These are phyloP conservation scores for Ascochyta viciae-villosae DNA, from an alignment of 2,329 filamentous ascomycete genomes.

Conservation along the genomic window DNA sequence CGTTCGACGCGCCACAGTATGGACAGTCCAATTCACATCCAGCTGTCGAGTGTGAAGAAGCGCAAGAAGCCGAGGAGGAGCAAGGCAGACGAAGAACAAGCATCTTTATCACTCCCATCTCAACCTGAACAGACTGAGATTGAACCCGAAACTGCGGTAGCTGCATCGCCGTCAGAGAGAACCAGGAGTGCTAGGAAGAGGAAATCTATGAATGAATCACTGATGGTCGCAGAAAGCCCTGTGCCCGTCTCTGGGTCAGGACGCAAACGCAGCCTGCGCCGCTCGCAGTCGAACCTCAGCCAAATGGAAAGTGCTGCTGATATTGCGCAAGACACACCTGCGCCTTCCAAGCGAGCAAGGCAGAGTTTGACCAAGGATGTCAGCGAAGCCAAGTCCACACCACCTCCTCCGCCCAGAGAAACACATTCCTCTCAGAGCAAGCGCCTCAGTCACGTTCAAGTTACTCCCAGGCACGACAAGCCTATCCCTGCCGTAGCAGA, in stretches of 20 bases:
- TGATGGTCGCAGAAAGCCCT: slow-evolving; percentile 4
- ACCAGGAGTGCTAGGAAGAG: slow-evolving; percentile 26
- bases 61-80: slow-evolving; percentile 31
- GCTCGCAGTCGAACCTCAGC: slow-evolving; percentile 40
- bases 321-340: slow-evolving; percentile 37
- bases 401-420: slow-evolving; percentile 11
- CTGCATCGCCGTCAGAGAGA: slow-evolving; percentile 5
- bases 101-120: slow-evolving; percentile 49
- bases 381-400: slow-evolving; percentile 34
- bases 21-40: slow-evolving; percentile 26
- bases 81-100: slow-evolving; percentile 27
- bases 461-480: slow-evolving; percentile 27
- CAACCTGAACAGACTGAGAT: slow-evolving; percentile 18
- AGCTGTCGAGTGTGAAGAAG: slow-evolving; percentile 29
- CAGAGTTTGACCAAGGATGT: slow-evolving; percentile 35
- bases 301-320: slow-evolving; percentile 38
- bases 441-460: slow-evolving; percentile 37
- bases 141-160: neutral
- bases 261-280: slow-evolving; percentile 34
- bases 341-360: slow-evolving; percentile 36
- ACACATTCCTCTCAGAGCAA: slow-evolving; percentile 23
- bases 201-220: slow-evolving; percentile 23
- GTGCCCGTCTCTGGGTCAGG: slow-evolving; percentile 21
- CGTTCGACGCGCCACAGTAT: slow-evolving; percentile 38
- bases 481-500: slow-evolving; percentile 6